Evolutionary conservation across 371 early-diverging fungal genomes (phyloP).

Genomic region (Saksenaea oblongispora): DNA sequence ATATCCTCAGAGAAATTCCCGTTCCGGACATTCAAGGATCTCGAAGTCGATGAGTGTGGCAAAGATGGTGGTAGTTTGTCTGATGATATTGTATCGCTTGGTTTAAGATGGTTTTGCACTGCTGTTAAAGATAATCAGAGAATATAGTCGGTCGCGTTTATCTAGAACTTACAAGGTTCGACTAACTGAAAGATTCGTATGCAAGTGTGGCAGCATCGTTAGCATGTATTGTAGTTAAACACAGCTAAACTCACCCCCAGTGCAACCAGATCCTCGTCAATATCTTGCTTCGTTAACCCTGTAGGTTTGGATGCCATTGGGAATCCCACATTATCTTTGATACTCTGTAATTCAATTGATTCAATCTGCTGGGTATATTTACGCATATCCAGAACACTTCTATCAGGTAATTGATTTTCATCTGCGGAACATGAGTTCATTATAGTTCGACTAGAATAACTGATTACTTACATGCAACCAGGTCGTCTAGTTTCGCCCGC

Average conservation of each 20-base stretch:
- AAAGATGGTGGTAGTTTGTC: not conserved
- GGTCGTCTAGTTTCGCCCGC: not conserved
- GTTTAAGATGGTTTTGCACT: not conserved
- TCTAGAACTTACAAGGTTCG: slow-evolving; percentile 4
- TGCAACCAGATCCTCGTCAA: slow-evolving; percentile 45
- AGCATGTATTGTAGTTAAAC: not conserved
- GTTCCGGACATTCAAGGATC: not conserved
- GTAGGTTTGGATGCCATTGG: slow-evolving; percentile 31
- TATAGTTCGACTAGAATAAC: not conserved
- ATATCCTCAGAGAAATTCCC: slow-evolving; percentile 10
- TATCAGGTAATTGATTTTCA: not conserved
- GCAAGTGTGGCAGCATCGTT: not conserved
- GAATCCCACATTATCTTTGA: slow-evolving; percentile 34
- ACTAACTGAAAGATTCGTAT: not conserved
- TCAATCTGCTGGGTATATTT: slow-evolving; percentile 12
- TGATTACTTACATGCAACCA: not conserved
- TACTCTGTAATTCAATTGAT: slow-evolving; percentile 30
- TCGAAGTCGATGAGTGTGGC: slow-evolving; percentile 1
- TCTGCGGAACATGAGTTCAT: not conserved
- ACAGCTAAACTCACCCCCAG: slow-evolving; percentile 35
- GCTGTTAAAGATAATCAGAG: not conserved
- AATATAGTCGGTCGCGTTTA: not conserved
- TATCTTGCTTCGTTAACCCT: slow-evolving; percentile 20
- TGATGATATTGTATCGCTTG: slow-evolving; percentile 1
- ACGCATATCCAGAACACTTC: not conserved